phyloP scores from a whole-genome alignment of 106 monocot species.

The Dendrobium chrysotoxum region DNA sequence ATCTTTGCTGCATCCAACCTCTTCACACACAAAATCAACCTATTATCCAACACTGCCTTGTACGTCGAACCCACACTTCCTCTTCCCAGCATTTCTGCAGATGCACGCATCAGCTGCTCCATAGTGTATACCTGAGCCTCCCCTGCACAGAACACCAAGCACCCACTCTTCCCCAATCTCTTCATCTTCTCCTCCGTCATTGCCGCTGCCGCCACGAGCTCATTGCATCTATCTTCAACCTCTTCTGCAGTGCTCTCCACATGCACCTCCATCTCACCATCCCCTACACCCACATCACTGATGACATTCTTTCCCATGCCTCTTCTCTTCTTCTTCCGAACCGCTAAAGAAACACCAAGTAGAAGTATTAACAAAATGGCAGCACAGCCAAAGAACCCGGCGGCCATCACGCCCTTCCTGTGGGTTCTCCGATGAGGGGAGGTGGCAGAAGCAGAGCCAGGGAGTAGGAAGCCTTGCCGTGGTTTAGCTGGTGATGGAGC shows the following conservation, averaged over 20 bases:
- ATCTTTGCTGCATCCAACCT: slow-evolving; percentile 44
- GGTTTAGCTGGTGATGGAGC: slow-evolving; percentile 17
- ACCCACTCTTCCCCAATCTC: slow-evolving; percentile 60
- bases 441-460: slow-evolving; percentile 15
- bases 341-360: slow-evolving; percentile 12
- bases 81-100: slow-evolving; percentile 80
- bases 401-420: slow-evolving; percentile 13
- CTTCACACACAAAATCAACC: slow-evolving; percentile 54
- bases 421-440: slow-evolving; percentile 9
- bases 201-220: slow-evolving; percentile 27
- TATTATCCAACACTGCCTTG: slow-evolving; percentile 55
- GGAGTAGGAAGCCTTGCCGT: slow-evolving; percentile 12
- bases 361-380: slow-evolving; percentile 24
- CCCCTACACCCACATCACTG: background rate
- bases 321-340: slow-evolving; percentile 27
- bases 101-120: slow-evolving; percentile 77
- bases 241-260: slow-evolving; percentile 9
- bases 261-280: background rate
- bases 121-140: slow-evolving; percentile 48
- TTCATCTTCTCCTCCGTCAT: slow-evolving; percentile 52
- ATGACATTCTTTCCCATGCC: slow-evolving; percentile 8
- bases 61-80: slow-evolving; percentile 70
- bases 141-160: slow-evolving; percentile 74
- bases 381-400: slow-evolving; percentile 17
- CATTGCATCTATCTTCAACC: slow-evolving; percentile 24